phyloP scores from a whole-genome alignment of 805 yeast genomes.

The Starmerella powellii region DNA sequence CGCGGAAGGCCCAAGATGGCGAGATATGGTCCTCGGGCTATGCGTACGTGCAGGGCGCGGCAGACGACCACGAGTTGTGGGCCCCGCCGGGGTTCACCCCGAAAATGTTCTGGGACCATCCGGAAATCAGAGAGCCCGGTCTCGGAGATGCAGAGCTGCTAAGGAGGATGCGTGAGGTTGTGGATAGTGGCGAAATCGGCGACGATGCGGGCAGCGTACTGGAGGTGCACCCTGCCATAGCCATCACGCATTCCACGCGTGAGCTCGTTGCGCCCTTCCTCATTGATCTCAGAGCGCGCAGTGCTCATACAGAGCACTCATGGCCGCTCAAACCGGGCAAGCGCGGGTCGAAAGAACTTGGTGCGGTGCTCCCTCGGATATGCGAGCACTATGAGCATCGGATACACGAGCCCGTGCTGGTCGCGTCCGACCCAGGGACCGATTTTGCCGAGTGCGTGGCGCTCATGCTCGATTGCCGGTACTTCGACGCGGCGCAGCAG shows the following conservation, averaged over 20 bases:
- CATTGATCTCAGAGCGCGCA: constrained; percentile 20
- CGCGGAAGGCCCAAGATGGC: constrained; percentile 51
- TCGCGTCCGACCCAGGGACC: constrained; percentile 52
- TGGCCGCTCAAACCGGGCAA: constrained; percentile 33
- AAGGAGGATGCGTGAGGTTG: neutral
- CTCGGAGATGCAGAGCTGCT: constrained; percentile 28
- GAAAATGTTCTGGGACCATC: constrained; percentile 43
- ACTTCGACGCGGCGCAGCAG: constrained; percentile 37
- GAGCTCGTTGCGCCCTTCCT: neutral
- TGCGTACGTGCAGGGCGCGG: constrained; percentile 80
- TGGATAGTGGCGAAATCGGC: neutral
- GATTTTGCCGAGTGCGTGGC: constrained; percentile 57
- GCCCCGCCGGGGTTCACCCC: constrained; percentile 42
- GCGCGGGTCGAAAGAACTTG: constrained; percentile 52
- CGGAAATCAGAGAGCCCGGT: constrained; percentile 26
- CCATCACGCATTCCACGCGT: neutral
- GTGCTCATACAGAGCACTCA: neutral
- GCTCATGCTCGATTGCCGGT: constrained; percentile 39
- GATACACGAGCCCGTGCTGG: constrained; percentile 24
- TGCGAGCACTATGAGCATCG: constrained; percentile 24
- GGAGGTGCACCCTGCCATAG: neutral
- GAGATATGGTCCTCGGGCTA: constrained; percentile 36
- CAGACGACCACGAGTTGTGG: constrained; percentile 91
- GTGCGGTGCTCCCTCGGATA: constrained; percentile 38
- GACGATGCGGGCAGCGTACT: neutral